Conservation (phyloP, 2,329 filamentous ascomycete genomes). For the Mycosphaerella arachidis region DNA sequence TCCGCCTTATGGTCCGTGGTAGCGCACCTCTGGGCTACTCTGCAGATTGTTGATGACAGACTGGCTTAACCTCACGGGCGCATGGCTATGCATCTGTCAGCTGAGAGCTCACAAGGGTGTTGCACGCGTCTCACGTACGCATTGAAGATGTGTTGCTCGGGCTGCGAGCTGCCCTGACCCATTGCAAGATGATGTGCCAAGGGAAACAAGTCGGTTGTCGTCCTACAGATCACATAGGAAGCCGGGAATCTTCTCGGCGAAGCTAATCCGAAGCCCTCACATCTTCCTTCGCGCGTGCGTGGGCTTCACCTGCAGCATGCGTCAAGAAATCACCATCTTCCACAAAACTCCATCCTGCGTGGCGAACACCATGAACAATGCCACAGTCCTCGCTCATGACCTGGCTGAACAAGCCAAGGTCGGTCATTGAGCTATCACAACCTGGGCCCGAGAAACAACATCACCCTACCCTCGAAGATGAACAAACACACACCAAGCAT, state of each 20-base stretch:
- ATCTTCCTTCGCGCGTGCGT: constrained; percentile 16
- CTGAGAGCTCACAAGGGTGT: constrained; percentile 2
- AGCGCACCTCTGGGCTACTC: constrained; percentile 73
- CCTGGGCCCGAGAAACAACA: neutral
- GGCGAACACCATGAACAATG: constrained; percentile 27
- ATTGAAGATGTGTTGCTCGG: constrained; percentile 59
- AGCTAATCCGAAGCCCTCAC: constrained; percentile 16
- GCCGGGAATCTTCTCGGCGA: neutral
- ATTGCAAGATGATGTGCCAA: constrained; percentile 36
- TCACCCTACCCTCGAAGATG: neutral
- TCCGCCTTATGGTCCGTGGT: constrained; percentile 3
- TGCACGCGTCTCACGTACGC: constrained; percentile 45
- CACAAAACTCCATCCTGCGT: neutral
- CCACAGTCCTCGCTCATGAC: constrained; percentile 44
- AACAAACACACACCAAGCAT: neutral
- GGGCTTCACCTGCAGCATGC: neutral
- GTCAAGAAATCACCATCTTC: neutral
- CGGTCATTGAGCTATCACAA: constrained; percentile 27
- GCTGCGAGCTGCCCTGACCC: constrained; percentile 61
- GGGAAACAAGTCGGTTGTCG: neutral
- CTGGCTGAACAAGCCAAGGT: constrained; percentile 46
- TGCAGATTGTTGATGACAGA: constrained; percentile 79
- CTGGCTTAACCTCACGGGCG: constrained; percentile 69
- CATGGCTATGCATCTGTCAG: constrained; percentile 43
- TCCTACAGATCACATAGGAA: neutral